phyloP scores from a whole-genome alignment of 371 early-diverging fungal species.

The Rhizomucor miehei region DNA sequence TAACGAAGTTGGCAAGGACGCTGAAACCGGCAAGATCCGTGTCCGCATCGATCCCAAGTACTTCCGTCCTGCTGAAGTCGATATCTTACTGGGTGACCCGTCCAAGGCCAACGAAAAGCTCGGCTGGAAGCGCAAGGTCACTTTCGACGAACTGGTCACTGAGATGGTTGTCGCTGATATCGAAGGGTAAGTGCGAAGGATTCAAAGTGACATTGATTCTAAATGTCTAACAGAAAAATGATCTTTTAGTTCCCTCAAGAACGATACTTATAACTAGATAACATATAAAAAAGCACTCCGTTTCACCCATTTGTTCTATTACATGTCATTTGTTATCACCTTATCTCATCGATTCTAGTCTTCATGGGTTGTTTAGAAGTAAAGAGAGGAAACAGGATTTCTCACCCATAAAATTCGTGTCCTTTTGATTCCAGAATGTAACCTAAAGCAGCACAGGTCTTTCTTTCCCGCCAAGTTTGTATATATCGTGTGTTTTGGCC shows the following conservation, averaged over 20 bases:
- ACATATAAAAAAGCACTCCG: no score
- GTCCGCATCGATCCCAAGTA: constrained; percentile 76
- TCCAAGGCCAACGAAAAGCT: constrained; percentile 69
- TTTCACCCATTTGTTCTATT: no score
- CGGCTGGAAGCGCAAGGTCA: constrained; percentile 72
- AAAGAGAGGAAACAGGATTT: not conserved
- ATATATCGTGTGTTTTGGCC: no score
- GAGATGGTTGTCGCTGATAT: constrained; percentile 76
- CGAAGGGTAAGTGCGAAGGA: constrained; percentile 29
- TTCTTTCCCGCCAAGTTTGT: no score
- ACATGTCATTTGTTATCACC: no score
- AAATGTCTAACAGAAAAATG: not conserved
- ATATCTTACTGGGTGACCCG: constrained; percentile 77
- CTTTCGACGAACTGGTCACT: constrained; percentile 66
- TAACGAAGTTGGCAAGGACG: constrained; percentile 69
- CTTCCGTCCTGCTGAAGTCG: constrained; percentile 88
- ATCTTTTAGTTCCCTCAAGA: not conserved
- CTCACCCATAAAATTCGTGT: not conserved
- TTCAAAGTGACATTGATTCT: not conserved
- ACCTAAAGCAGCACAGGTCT: no score
- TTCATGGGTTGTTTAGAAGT: no score
- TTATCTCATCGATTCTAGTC: no score
- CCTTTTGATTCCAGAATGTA: no score
- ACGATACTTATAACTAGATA: not conserved
- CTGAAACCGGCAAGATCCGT: constrained; percentile 64